Evolutionary conservation across 2,329 filamentous ascomycete genomes (phyloP), one percentile per base, ranked within the genome.

Genomic region (Emmonsiellopsis sp.): DNA sequence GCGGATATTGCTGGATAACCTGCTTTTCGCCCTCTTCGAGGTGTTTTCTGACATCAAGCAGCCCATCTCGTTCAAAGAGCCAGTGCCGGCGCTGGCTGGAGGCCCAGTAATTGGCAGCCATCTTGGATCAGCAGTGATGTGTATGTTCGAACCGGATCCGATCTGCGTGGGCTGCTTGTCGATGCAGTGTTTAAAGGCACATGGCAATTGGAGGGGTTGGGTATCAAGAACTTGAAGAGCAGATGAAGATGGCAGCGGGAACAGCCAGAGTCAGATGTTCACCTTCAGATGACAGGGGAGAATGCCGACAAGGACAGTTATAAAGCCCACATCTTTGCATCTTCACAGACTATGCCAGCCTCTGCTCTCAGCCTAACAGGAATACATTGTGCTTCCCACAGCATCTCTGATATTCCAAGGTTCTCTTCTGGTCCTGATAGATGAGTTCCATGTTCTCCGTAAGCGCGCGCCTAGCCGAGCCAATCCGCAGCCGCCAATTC

Each of bases 71-170:
- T 46, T 88, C 85, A 71, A 95, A 95, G 53, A 88, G 86, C 93
- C 93, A 98, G 74, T 87, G 82, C 61, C 84, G 86, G 61, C 86
- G 82, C 73, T 98, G 93, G 31, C 89, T 93, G 53, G 93, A 97
- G 59, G 89, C 86, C 91, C 91, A 98, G 74, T 92, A 98, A 72
- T 92, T 96, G 66, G 91, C 88, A 36, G 92, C 88, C 92, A 96
- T 96, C 33, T 45, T 49, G 31, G 27, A 42, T 54, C 21, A 27
- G 32, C 27, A 34, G 11, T 34, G 5, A 36, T 36, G n/a, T 33
- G n/a, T n/a, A 17, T 11, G 13, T 33, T 6, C 27, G n/a, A 17
- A 27, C 13, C 11, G 36, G 14, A 42, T 10, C 40, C n/a, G 31
- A 42, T n/a, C 31, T 14, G 37, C 13, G 32, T 13, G 11, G 49